Conservation (phyloP, 1,284 basidiomycete genomes). For the Marasmius tenuissimus region DNA sequence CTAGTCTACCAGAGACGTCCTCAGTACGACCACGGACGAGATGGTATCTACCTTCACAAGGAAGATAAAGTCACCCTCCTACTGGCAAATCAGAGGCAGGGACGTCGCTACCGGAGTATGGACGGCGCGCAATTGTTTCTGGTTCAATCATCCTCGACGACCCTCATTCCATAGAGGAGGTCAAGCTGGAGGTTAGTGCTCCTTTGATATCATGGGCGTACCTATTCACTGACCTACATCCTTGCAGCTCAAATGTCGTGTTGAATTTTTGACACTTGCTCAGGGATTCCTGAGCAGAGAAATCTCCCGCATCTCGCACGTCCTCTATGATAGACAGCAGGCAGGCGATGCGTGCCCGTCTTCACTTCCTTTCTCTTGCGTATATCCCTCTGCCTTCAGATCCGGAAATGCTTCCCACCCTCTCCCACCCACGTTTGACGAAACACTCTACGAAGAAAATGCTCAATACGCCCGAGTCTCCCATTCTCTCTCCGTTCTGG, state of each 20-base stretch:
- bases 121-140: constrained; percentile 6
- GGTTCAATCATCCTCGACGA: constrained; percentile 16
- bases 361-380: constrained; percentile 15
- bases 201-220: neutral
- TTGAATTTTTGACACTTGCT: constrained; percentile 14
- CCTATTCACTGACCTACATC: neutral
- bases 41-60: constrained; percentile 17
- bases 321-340: constrained; percentile 5
- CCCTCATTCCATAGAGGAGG: constrained; percentile 8
- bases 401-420: constrained; percentile 9
- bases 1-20: constrained; percentile 13
- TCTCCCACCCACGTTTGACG: constrained; percentile 19
- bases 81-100: constrained; percentile 16
- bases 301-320: constrained; percentile 2
- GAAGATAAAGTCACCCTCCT: constrained; percentile 16
- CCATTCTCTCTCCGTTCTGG: constrained; percentile 14
- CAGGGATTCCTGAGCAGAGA: constrained; percentile 10
- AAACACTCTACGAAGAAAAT: constrained; percentile 14
- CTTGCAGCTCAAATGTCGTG: constrained; percentile 12
- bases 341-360: constrained; percentile 11
- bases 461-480: constrained; percentile 16
- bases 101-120: constrained; percentile 11
- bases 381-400: constrained; percentile 13
- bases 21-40: constrained; percentile 7
- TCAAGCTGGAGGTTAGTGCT: constrained; percentile 14